A percentile compares a stretch with the other conserved stretches of the same genome.
Conservation (phyloP, 257 asterid species). For the Euphrasia confusa region DNA sequence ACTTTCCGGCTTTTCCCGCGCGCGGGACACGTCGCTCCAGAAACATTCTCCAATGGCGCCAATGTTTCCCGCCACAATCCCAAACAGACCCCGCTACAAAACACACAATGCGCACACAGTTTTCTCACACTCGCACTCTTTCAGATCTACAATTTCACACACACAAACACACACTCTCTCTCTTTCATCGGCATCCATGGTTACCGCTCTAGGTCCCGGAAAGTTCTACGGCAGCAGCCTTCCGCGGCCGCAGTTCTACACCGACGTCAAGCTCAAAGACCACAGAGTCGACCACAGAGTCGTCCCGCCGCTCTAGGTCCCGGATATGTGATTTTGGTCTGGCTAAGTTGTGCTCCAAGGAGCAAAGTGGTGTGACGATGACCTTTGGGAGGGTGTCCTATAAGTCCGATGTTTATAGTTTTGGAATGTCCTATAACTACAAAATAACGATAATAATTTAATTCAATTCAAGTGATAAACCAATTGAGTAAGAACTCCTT, state of each 20-base stretch:
- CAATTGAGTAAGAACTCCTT: no score
- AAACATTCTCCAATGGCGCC: slow-evolving; percentile 25
- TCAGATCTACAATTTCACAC: slow-evolving; percentile 7
- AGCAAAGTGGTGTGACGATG: no score
- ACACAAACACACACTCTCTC: not conserved
- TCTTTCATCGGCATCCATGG: slow-evolving; percentile 39
- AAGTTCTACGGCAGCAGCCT: slow-evolving; percentile 91
- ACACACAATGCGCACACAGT: not conserved
- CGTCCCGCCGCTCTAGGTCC: slow-evolving; percentile 70
- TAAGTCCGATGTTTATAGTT: no score
- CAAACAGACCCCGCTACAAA: slow-evolving; percentile 25
- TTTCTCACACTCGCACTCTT: not conserved
- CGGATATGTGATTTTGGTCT: no score
- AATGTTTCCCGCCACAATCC: slow-evolving; percentile 33
- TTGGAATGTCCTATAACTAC: no score
- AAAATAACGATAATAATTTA: no score
- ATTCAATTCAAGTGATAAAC: no score
- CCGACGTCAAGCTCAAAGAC: slow-evolving; percentile 51
- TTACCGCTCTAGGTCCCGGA: slow-evolving; percentile 68
- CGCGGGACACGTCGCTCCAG: not conserved
- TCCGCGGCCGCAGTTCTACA: slow-evolving; percentile 74
- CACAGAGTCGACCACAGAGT: slow-evolving; percentile 63
- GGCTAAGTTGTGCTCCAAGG: no score
- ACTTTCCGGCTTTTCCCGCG: not conserved
- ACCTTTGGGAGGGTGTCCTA: no score